A percentile compares a stretch with the other conserved stretches of the same genome.
phyloP scores from a whole-genome alignment of 805 yeast species.

The Wickerhamomyces canadensis region DNA sequence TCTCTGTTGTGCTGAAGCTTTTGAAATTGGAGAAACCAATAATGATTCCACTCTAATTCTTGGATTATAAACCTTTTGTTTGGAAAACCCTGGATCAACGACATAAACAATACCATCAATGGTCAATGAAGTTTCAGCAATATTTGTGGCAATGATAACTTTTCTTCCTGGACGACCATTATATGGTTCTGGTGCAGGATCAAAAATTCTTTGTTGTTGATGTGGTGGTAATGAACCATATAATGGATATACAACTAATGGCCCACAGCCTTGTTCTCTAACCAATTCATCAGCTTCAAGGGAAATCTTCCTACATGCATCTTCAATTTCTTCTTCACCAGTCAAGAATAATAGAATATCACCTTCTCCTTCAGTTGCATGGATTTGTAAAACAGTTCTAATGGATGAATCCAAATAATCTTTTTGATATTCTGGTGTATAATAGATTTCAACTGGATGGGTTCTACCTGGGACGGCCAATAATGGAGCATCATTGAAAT shows the following conservation, averaged over 20 bases:
- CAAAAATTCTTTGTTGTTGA: slow-evolving; percentile 91
- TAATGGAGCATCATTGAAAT: slow-evolving; percentile 88
- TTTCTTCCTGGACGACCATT: slow-evolving; percentile 94
- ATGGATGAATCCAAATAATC: slow-evolving; percentile 94
- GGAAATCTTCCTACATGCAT: slow-evolving; percentile 84
- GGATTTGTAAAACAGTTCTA: slow-evolving; percentile 91
- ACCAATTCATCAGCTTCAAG: slow-evolving; percentile 85
- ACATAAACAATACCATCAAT: slow-evolving; percentile 97
- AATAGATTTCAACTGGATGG: slow-evolving; percentile 93
- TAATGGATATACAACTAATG: slow-evolving; percentile 81
- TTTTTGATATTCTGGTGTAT: slow-evolving; percentile 94
- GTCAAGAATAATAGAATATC: slow-evolving; percentile 83
- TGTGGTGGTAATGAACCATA: slow-evolving; percentile 96
- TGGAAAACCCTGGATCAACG: slow-evolving; percentile 95
- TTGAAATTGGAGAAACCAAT: slow-evolving; percentile 91
- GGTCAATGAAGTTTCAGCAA: slow-evolving; percentile 96
- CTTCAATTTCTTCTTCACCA: slow-evolving; percentile 98
- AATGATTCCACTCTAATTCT: slow-evolving; percentile 92
- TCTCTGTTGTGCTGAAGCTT: slow-evolving; percentile 96
- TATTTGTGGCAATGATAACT: slow-evolving; percentile 86
- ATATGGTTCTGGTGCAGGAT: slow-evolving; percentile 72
- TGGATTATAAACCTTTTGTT: slow-evolving; percentile 95
- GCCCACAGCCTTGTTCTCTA: slow-evolving; percentile 89
- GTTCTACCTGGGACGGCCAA: slow-evolving; percentile 98
- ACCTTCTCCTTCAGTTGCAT: slow-evolving; percentile 93